Evolutionary conservation across 1,284 basidiomycete species (phyloP).

Genomic region (Ustilago nuda): DNA sequence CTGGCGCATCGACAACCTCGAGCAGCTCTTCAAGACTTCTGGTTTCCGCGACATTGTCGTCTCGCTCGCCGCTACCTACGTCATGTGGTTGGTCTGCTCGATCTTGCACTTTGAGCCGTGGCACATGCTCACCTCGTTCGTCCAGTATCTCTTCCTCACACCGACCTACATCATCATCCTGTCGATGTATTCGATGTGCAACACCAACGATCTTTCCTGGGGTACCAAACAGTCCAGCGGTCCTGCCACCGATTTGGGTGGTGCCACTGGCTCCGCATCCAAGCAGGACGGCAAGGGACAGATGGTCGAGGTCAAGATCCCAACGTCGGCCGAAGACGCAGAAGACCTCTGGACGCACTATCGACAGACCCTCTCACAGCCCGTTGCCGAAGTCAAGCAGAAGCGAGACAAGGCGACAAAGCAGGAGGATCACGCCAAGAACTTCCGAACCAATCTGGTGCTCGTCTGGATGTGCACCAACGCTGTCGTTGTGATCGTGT

Average conservation of each 20-base stretch:
- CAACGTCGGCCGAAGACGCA: conserved; percentile 60
- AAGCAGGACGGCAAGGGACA: conserved; percentile 50
- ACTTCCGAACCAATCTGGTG: conserved; percentile 91
- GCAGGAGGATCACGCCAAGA: conserved; percentile 70
- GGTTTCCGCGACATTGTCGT: conserved; percentile 66
- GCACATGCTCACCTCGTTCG: conserved; percentile 66
- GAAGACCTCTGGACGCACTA: conserved; percentile 66
- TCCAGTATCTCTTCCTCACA: conserved; percentile 66
- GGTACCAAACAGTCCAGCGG: conserved; percentile 67
- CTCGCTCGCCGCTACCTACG: conserved; percentile 65
- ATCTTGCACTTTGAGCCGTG: conserved; percentile 65
- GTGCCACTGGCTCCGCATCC: conserved; percentile 44
- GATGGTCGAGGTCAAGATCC: conserved; percentile 65
- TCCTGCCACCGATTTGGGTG: conserved; percentile 60
- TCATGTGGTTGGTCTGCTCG: conserved; percentile 64
- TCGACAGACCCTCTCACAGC: conserved; percentile 58
- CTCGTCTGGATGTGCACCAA: conserved; percentile 77
- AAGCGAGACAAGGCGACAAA: conserved; percentile 57
- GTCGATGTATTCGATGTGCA: conserved; percentile 67
- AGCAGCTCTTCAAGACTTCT: conserved; percentile 47
- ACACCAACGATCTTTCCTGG: conserved; percentile 65
- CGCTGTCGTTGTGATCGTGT: conserved; percentile 56
- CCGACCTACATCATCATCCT: conserved; percentile 66
- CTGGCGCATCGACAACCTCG: conserved; percentile 33
- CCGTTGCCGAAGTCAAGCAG: conserved; percentile 35